Base-by-base conservation (phyloP, 2,329 filamentous ascomycete genomes). In the Triangularia setosa region DNA sequence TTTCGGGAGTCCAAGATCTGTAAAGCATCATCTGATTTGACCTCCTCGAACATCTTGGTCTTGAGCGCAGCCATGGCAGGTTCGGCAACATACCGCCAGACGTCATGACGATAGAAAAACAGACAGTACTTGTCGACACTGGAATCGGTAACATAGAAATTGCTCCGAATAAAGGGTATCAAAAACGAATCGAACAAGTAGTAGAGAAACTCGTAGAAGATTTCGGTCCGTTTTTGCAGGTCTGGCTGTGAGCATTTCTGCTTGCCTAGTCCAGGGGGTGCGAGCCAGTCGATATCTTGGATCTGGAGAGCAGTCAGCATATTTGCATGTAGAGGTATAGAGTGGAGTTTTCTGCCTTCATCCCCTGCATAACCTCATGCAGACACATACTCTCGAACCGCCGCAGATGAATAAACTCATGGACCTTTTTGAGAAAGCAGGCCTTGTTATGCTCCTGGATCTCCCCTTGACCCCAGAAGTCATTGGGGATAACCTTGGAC, bases 131-230 rank as follows among this genome's bases (percentile, higher is more conserved):
- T 88, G 73, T 97, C 87, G 1, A 82, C 81, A 67, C 87, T 93
- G 0, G 93, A 95, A 75, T 99, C 95, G 0, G 95, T 99, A 40
- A 97, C 91, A 73, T 98, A 94, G 72, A 99, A 99, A 72, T 95
- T 93, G 67, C 86, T 88, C 33, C 91, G 87, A 57, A 98, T 84
- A 7, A 99, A 82, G 9, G 95, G 94, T 70, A 98, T 90, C 63
- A 99, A 74, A 23, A 97, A 82, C 0, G 93, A 97, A 76, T 99
- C 95, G 72, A 99, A 95, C 3, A 96, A 69, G 74, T 93, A 99
- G 78, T 97, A 98, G 6, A 98, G 72, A 64, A 98, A 88, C 74
- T 99, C 95, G 61, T 87, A 78, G 58, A 97, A 85, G 0, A 98
- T 82, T 72, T 97, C 91, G 25, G 79, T 80, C 11, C 93, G 88